Evolutionary conservation across 2,329 filamentous ascomycete species (phyloP).

Genomic region (Endoconidiophora laricicola): DNA sequence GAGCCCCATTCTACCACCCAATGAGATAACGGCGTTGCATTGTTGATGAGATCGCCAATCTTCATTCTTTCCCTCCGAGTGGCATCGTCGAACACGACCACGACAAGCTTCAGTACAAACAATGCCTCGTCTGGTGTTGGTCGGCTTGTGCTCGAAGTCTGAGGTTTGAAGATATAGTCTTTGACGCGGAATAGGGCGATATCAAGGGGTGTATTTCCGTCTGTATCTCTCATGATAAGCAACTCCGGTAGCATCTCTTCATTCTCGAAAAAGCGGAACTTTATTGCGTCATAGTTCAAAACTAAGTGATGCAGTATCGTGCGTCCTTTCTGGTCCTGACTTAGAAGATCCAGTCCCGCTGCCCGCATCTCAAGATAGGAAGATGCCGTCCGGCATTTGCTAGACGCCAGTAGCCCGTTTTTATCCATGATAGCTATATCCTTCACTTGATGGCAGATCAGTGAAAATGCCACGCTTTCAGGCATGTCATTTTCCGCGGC

Average conservation of each 20-base stretch:
- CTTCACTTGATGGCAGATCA: too few relatives aligned
- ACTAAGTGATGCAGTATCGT: neutral
- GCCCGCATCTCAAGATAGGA: too few relatives aligned
- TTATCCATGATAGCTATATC: too few relatives aligned
- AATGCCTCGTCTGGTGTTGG: neutral
- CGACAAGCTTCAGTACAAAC: neutral
- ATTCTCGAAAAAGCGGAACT: neutral
- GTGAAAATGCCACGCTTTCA: too few relatives aligned
- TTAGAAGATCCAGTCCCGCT: too few relatives aligned
- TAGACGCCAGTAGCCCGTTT: too few relatives aligned
- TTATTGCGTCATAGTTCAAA: neutral
- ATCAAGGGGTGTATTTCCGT: constrained; percentile 1
- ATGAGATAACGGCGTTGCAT: neutral
- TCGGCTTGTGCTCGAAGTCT: neutral
- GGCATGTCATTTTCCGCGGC: neutral
- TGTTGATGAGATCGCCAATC: neutral
- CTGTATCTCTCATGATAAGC: neutral
- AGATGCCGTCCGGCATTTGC: too few relatives aligned
- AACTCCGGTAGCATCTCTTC: neutral
- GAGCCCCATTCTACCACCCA: constrained; percentile 2
- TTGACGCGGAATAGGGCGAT: neutral
- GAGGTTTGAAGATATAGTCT: too few relatives aligned
- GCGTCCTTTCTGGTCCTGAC: neutral
- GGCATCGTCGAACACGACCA: neutral
- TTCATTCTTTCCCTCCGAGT: neutral